Percentiles rank a stretch among this genome's conserved stretches.
Conservation (phyloP, 2,329 filamentous ascomycete species). For the Hypoxylon sp. region DNA sequence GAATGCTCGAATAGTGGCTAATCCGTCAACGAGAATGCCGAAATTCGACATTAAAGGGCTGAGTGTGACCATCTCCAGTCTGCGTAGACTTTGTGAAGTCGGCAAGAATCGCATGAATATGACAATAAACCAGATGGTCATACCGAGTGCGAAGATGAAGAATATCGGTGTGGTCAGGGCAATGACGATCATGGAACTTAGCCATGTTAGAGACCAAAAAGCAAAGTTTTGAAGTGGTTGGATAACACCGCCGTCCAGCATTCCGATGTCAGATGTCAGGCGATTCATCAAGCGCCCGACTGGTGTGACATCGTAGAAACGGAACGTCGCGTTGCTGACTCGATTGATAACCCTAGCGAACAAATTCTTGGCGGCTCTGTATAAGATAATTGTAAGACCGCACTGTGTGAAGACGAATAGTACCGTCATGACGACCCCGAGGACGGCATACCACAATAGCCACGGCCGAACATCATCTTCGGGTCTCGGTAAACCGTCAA, state of each 20-base stretch:
- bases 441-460: slow-evolving; percentile 77
- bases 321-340: slow-evolving; percentile 85
- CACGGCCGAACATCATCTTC: slow-evolving; percentile 78
- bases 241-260: slow-evolving; percentile 89
- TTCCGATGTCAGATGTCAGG: slow-evolving; percentile 90
- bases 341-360: slow-evolving; percentile 80
- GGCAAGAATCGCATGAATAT: slow-evolving; percentile 86
- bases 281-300: slow-evolving; percentile 93
- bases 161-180: slow-evolving; percentile 84
- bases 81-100: slow-evolving; percentile 84
- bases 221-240: slow-evolving; percentile 79
- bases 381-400: slow-evolving; percentile 82
- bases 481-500: slow-evolving; percentile 75
- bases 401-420: slow-evolving; percentile 74
- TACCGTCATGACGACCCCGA: slow-evolving; percentile 74
- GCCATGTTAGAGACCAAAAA: slow-evolving; percentile 79
- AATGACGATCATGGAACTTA: slow-evolving; percentile 82
- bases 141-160: slow-evolving; percentile 76
- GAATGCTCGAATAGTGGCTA: slow-evolving; percentile 90
- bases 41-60: slow-evolving; percentile 94
- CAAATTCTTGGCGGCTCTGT: slow-evolving; percentile 81
- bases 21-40: slow-evolving; percentile 85
- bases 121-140: slow-evolving; percentile 78
- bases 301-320: slow-evolving; percentile 92
- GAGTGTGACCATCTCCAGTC: slow-evolving; percentile 90